Percentiles rank a stretch among this genome's conserved stretches.
These are phyloP conservation scores for Chalciporus sphaerocephalus DNA, from an alignment of 768 basidiomycete species.

Conservation along the genomic window DNA sequence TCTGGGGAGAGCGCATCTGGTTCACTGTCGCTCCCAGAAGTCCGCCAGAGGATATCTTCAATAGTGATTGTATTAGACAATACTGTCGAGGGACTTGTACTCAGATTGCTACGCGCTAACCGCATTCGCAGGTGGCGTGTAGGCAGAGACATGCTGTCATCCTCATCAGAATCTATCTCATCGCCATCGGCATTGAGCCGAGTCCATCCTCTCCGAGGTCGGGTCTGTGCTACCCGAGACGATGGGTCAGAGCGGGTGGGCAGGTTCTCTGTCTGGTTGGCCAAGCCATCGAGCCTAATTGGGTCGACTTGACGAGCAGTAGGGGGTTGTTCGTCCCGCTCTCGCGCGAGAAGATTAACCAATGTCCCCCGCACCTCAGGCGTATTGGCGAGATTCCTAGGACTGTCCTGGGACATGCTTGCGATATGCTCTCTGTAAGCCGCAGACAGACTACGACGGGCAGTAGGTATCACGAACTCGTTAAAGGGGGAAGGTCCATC, in stretches of 20 bases:
- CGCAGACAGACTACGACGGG: constrained; percentile 19
- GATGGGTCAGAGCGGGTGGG: constrained; percentile 8
- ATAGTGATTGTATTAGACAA: constrained; percentile 28
- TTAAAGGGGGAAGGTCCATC: constrained; percentile 22
- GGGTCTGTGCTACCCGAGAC: constrained; percentile 16
- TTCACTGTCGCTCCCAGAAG: constrained; percentile 23
- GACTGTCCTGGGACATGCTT: constrained; percentile 11
- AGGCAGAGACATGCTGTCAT: constrained; percentile 48
- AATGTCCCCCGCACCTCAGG: constrained; percentile 24
- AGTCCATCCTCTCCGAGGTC: constrained; percentile 34
- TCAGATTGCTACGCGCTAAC: constrained; percentile 18
- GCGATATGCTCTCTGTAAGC: constrained; percentile 20
- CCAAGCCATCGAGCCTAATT: constrained; percentile 1
- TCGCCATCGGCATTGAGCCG: constrained; percentile 52
- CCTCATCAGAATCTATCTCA: constrained; percentile 58
- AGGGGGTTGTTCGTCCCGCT: constrained; percentile 18
- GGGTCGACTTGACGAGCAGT: constrained; percentile 9
- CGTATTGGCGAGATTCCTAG: constrained; percentile 19
- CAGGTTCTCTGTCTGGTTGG: constrained; percentile 8
- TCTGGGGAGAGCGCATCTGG: constrained; percentile 17
- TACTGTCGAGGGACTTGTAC: constrained; percentile 26
- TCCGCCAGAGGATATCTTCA: constrained; percentile 22
- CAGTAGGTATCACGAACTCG: constrained; percentile 7
- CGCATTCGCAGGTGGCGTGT: constrained; percentile 45
- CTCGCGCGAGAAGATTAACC: constrained; percentile 22